These are phyloP conservation scores for Solanum ossicruentum DNA, from an alignment of 257 asterid genomes.

Conservation along the genomic window DNA sequence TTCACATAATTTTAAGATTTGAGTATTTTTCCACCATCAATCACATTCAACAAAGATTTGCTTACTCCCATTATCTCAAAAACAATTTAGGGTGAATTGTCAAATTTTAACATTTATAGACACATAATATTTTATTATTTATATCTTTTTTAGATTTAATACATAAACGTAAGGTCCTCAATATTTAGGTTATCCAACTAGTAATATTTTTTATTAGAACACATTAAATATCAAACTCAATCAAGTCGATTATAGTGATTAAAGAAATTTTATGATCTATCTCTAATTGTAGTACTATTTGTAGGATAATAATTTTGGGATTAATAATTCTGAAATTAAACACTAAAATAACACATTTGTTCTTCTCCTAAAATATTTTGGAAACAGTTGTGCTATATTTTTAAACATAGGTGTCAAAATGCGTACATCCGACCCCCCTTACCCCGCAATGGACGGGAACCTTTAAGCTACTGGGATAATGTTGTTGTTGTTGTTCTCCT, in stretches of 20 bases:
- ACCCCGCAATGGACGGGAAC: too few species aligned
- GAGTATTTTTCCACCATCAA: not conserved
- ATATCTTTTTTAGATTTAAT: not conserved
- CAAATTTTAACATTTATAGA: not conserved
- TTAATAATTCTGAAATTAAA: not conserved
- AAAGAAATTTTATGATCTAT: not conserved
- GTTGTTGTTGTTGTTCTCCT: not conserved
- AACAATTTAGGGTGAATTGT: not conserved
- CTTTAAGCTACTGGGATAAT: too few species aligned
- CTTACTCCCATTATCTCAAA: not conserved
- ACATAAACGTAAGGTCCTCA: not conserved
- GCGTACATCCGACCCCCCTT: too few species aligned
- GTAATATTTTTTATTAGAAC: not conserved
- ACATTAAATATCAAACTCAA: not conserved
- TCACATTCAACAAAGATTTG: not conserved
- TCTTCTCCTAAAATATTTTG: not conserved
- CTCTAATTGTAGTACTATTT: not conserved
- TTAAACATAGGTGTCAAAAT: too few species aligned
- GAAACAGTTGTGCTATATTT: too few species aligned
- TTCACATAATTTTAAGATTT: not conserved
- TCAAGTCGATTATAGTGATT: not conserved
- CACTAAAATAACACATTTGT: not conserved
- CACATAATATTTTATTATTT: not conserved
- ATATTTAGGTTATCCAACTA: not conserved
- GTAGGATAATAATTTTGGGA: not conserved